Base-by-base conservation (phyloP, 192 early-diverging fungal species). In the Cetraspora pellucida region DNA sequence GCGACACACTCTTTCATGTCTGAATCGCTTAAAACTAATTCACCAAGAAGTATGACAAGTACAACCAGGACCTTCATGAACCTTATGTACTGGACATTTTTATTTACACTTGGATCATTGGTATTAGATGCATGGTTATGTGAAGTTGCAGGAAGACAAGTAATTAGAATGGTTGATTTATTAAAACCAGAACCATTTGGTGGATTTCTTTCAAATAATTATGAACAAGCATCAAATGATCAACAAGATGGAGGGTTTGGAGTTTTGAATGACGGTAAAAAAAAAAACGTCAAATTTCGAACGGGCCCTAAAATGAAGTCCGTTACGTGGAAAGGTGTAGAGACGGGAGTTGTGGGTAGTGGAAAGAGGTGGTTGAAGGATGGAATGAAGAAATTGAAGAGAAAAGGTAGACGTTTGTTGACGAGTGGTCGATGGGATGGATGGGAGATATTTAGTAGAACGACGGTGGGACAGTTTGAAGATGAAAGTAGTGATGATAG, bases 101-200 rank as follows among this genome's bases (percentile, higher is more conserved):
- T 84, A 25, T 84, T 84, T 37, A 77, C 81, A 28, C 73, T 84
- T 44, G 83, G 83, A 3, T 81, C 80, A 0, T 63, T 84, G 17
- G 77, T 84, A 7, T 50, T 84, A 31, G 83, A 84, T 31, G 74
- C 83, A 11, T 84, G 83, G 83, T 78, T 84, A 64, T 80, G 80
- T 54, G 83, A 84, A 63, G 78, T 81, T 14, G 83, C 83, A 23
- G 83, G 83, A 10, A 69, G 77, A 23, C 83, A 84, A 72, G 78
- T 84, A 1, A 79, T 84, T 19, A 61, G 77, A 67, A 78, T 84
- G 57, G 78, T 84, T 45, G 83, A 81, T 30, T 10, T 64, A 55
- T 50, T 75, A 50, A 75, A 75, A 75, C 74, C 74, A 2, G 61
- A 60, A 64, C 74, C 74, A 28, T 75, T 75, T 37, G 59, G 55